Conservation (phyloP, 768 basidiomycete species). For the Phallus indusiatus region DNA sequence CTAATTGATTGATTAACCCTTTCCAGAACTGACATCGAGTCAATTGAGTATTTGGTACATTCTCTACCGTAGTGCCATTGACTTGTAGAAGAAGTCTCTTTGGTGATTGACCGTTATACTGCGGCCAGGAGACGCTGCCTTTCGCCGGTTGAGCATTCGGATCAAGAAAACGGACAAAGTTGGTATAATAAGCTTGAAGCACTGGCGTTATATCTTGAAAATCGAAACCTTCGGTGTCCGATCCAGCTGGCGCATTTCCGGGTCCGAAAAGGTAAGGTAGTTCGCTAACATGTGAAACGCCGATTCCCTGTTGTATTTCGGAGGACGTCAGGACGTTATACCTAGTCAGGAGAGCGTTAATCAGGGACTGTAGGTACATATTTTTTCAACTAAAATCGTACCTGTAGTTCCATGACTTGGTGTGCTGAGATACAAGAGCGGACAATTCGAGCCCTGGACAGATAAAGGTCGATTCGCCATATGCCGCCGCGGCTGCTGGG, state of each 20-base stretch:
- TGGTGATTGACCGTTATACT: neutral
- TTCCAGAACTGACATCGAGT: constrained; percentile 9
- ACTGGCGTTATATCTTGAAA: constrained; percentile 30
- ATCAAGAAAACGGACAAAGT: constrained; percentile 5
- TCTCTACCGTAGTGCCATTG: constrained; percentile 7
- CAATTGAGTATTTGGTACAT: constrained; percentile 2
- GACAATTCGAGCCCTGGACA: constrained; percentile 5
- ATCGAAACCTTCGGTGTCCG: constrained; percentile 26
- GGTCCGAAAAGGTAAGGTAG: constrained; percentile 9
- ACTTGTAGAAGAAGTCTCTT: constrained; percentile 8
- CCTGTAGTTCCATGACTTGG: constrained; percentile 8
- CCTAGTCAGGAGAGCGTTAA: neutral
- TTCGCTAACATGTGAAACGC: constrained; percentile 4
- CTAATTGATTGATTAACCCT: neutral
- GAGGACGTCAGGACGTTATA: constrained; percentile 4
- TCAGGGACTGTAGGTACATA: neutral
- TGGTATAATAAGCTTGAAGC: constrained; percentile 9
- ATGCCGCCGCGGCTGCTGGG: constrained; percentile 1
- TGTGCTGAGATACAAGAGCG: neutral
- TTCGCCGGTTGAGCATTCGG: constrained; percentile 50
- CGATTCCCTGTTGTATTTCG: neutral
- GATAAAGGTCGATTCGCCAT: constrained; percentile 3
- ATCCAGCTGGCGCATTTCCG: constrained; percentile 28
- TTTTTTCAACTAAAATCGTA: neutral
- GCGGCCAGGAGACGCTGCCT: constrained; percentile 9